These are phyloP conservation scores for Sclerotinia subarctica DNA, from an alignment of 2,329 filamentous ascomycete species.

Conservation along the genomic window DNA sequence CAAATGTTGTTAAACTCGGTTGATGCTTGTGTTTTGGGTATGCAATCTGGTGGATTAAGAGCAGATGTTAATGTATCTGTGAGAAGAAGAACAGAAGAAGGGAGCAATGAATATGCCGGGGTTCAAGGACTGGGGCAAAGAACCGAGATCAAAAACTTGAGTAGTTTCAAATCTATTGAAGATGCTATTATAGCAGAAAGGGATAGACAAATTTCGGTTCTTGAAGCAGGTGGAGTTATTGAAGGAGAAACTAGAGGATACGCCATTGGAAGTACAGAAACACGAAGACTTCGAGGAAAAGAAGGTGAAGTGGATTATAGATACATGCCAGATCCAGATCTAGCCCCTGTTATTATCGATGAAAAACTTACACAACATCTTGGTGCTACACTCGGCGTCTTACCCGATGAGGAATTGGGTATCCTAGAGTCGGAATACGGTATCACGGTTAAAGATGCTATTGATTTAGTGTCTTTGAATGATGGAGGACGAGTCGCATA, in stretches of 20 bases:
- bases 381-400: conserved; percentile 58
- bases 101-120: conserved; percentile 52
- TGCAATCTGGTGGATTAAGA: conserved; percentile 87
- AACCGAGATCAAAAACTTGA: conserved; percentile 96
- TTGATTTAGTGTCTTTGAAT: conserved; percentile 73
- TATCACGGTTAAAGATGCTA: conserved; percentile 77
- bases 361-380: conserved; percentile 66
- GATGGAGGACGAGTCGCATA: conserved; percentile 78
- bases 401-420: conserved; percentile 68
- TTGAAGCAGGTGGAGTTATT: conserved; percentile 71
- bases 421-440: conserved; percentile 61
- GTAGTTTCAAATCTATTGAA: conserved; percentile 91
- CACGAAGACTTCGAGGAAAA: conserved; percentile 79
- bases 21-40: conserved; percentile 82
- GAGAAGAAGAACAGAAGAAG: conserved; percentile 46
- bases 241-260: conserved; percentile 90
- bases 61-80: conserved; percentile 97
- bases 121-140: conserved; percentile 71
- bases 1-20: conserved; percentile 76
- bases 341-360: conserved; percentile 75
- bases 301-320: conserved; percentile 97
- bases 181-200: conserved; percentile 91
- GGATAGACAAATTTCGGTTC: conserved; percentile 77
- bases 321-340: conserved; percentile 96
- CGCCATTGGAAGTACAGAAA: conserved; percentile 81